Percentiles rank a stretch among this genome's conserved stretches.
Conservation (phyloP, 2,329 filamentous ascomycete species). For the Trichoderma sp. region DNA sequence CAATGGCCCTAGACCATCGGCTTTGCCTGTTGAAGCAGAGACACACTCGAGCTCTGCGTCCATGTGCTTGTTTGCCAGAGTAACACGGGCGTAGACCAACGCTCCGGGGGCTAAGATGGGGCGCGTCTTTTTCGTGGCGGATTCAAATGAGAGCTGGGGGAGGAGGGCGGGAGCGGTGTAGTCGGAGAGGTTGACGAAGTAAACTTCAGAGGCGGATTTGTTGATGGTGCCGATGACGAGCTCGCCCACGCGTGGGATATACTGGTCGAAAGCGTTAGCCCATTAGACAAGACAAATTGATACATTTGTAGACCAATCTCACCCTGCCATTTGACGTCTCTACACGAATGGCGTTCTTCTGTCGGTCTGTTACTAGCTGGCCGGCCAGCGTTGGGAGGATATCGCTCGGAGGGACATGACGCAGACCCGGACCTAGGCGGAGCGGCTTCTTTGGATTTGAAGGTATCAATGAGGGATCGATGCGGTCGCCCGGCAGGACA, state of each 20-base stretch:
- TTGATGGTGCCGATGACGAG: constrained; percentile 84
- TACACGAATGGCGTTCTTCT: constrained; percentile 76
- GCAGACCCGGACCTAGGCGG: constrained; percentile 79
- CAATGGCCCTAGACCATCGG: constrained; percentile 81
- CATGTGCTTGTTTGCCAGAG: constrained; percentile 74
- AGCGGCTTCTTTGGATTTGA: constrained; percentile 66
- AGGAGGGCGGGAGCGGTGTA: constrained; percentile 65
- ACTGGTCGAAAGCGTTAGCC: constrained; percentile 49
- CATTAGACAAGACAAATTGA: background rate
- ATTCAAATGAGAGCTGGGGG: constrained; percentile 88
- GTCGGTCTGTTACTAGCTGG: constrained; percentile 62
- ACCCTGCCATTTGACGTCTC: constrained; percentile 70
- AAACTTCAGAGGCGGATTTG: constrained; percentile 71
- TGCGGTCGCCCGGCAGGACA: constrained; percentile 77
- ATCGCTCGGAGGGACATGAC: constrained; percentile 73
- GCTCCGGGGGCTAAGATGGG: constrained; percentile 72
- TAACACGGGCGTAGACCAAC: constrained; percentile 84
- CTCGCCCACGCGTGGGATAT: constrained; percentile 76
- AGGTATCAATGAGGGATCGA: constrained; percentile 66
- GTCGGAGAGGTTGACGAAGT: constrained; percentile 72
- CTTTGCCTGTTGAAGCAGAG: constrained; percentile 79
- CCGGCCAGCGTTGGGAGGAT: constrained; percentile 68
- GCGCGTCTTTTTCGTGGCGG: constrained; percentile 85
- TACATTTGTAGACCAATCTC: constrained; percentile 28
- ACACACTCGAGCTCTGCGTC: constrained; percentile 91